Evolutionary conservation across 2,329 filamentous ascomycete species (phyloP).

Genomic region (Penicillium polonicum): DNA sequence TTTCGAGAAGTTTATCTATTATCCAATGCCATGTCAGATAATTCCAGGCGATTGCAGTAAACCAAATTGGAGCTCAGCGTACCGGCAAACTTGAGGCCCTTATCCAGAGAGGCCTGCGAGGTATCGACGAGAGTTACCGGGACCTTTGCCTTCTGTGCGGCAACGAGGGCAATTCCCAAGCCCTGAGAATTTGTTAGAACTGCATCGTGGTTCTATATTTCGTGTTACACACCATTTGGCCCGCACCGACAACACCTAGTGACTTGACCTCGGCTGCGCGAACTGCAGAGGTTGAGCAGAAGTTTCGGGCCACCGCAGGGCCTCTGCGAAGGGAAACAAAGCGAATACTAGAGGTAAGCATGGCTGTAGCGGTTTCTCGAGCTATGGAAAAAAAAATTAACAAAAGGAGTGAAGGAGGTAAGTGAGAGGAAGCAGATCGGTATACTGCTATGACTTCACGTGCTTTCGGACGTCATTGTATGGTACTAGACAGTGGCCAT

Average conservation of each 20-base stretch:
- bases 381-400: neutral
- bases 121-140: conserved; percentile 84
- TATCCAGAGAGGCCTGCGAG: conserved; percentile 80
- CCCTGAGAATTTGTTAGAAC: conserved; percentile 59
- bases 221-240: conserved; percentile 75
- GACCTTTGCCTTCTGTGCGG: conserved; percentile 77
- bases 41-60: neutral
- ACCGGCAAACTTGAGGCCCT: conserved; percentile 87
- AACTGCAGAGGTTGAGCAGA: conserved; percentile 66
- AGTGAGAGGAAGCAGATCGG: neutral
- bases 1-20: conserved; percentile 86
- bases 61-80: conserved; percentile 14
- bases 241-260: conserved; percentile 88
- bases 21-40: neutral
- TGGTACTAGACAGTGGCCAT: neutral
- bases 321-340: conserved; percentile 26
- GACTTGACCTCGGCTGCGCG: conserved; percentile 74
- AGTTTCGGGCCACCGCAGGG: conserved; percentile 52
- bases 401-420: neutral
- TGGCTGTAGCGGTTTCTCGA: conserved; percentile 12
- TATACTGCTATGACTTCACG: conserved; percentile 17
- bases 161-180: conserved; percentile 91
- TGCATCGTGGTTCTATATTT: neutral
- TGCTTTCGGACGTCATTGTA: conserved; percentile 22
- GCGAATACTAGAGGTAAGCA: conserved; percentile 40